phyloP scores from a whole-genome alignment of 306 rosid genomes.

The Vigna mungo region DNA sequence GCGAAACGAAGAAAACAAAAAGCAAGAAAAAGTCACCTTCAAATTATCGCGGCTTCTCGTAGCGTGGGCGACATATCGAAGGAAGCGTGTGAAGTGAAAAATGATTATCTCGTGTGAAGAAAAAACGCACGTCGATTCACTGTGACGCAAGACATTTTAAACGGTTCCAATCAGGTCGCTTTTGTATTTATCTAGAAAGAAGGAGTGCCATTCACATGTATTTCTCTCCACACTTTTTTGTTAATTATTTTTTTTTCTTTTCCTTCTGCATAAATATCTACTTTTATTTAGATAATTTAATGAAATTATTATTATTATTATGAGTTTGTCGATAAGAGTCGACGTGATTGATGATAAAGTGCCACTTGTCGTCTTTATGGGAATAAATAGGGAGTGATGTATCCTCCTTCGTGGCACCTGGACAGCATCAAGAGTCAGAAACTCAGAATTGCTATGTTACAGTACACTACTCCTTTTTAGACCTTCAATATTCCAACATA shows the following conservation, averaged over 20 bases:
- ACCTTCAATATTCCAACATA: neutral
- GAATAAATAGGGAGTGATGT: slow-evolving; percentile 13
- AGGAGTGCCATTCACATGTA: slow-evolving; percentile 50
- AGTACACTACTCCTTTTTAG: neutral
- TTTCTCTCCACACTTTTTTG: neutral
- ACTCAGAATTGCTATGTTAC: slow-evolving; percentile 10
- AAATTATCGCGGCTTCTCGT: slow-evolving; percentile 30
- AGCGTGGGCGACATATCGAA: neutral
- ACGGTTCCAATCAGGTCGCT: slow-evolving; percentile 71
- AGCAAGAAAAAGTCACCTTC: neutral
- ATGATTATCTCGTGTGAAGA: slow-evolving; percentile 45
- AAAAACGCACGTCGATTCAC: slow-evolving; percentile 62
- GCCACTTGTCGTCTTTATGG: slow-evolving; percentile 42
- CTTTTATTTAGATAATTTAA: neutral
- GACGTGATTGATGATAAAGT: slow-evolving; percentile 26
- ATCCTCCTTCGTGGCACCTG: slow-evolving; percentile 24
- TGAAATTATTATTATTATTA: neutral
- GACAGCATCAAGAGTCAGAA: slow-evolving; percentile 40
- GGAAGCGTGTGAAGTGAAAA: neutral
- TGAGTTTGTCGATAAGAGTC: slow-evolving; percentile 4
- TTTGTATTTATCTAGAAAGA: slow-evolving; percentile 64
- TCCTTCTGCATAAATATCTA: neutral
- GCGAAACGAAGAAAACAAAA: slow-evolving; percentile 21
- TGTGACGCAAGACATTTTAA: slow-evolving; percentile 71
- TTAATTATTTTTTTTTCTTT: neutral